phyloP scores from a whole-genome alignment of 192 early-diverging fungal species.

The Lunasporangiospora selenospora region DNA sequence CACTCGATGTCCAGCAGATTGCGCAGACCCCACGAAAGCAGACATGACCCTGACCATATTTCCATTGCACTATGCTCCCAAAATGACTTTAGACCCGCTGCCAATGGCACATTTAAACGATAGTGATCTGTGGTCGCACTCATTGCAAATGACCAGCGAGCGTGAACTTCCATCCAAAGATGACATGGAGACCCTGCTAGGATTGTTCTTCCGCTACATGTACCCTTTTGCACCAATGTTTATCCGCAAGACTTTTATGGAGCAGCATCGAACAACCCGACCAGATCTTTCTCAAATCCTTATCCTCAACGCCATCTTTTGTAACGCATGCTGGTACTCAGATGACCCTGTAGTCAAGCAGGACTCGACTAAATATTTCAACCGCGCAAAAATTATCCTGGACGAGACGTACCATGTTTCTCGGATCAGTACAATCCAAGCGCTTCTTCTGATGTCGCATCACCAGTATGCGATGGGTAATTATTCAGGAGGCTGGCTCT shows the following conservation, averaged over 20 bases:
- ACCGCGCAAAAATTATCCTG: conserved; percentile 73
- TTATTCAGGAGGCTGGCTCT: conserved; percentile 77
- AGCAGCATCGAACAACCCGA: conserved; percentile 29
- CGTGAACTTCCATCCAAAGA: conserved; percentile 63
- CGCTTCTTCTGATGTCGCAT: conserved; percentile 69
- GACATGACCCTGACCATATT: no score
- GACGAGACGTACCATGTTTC: conserved; percentile 74
- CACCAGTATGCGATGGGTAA: conserved; percentile 76
- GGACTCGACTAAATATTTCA: conserved; percentile 59
- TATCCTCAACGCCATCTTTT: conserved; percentile 63
- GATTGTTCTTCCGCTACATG: conserved; percentile 72
- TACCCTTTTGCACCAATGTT: conserved; percentile 76
- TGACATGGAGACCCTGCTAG: conserved; percentile 64
- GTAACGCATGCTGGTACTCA: conserved; percentile 59
- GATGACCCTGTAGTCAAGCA: conserved; percentile 48
- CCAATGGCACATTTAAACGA: conserved; percentile 48
- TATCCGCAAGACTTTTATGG: conserved; percentile 57
- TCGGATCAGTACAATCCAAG: conserved; percentile 66
- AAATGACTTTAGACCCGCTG: conserved; percentile 40
- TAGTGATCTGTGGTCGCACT: conserved; percentile 48
- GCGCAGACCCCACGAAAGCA: no score
- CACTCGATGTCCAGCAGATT: no score
- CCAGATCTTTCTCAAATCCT: conserved; percentile 51
- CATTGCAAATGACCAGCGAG: conserved; percentile 48
- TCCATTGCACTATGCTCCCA: no score